Conservation (phyloP, 495 filamentous ascomycete species). For the Apiosordaria backusii region DNA sequence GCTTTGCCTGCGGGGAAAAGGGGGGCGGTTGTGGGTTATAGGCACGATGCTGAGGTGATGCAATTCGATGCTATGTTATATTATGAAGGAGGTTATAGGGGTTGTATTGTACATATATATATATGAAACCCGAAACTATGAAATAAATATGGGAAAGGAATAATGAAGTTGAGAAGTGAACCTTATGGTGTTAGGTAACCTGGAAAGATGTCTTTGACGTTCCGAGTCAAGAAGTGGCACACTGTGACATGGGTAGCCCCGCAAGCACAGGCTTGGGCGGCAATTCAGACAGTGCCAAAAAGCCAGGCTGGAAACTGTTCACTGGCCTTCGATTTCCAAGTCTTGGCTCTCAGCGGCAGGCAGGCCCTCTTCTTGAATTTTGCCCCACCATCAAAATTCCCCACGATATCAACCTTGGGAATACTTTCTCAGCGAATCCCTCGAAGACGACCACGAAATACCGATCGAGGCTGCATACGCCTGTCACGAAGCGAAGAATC, state of each 20-base stretch:
- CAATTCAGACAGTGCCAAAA: background rate
- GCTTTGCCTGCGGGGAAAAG: background rate
- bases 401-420: conserved; percentile 9
- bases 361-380: conserved; percentile 17
- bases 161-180: background rate
- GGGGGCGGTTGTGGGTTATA: background rate
- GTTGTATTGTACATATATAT: background rate
- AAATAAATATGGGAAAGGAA: background rate
- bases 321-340: background rate
- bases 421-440: background rate
- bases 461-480: background rate
- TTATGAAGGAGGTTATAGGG: background rate
- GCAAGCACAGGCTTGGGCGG: background rate
- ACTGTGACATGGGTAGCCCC: background rate
- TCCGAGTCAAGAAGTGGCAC: background rate
- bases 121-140: background rate
- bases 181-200: no score
- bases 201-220: background rate
- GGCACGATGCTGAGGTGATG: background rate
- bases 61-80: background rate
- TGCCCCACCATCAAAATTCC: conserved; percentile 40
- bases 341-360: background rate
- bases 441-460: background rate
- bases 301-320: no score
- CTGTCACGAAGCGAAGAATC: background rate